phyloP scores from a whole-genome alignment of 1,139 yeast species.

The Yamadazyma membranifaciens region DNA sequence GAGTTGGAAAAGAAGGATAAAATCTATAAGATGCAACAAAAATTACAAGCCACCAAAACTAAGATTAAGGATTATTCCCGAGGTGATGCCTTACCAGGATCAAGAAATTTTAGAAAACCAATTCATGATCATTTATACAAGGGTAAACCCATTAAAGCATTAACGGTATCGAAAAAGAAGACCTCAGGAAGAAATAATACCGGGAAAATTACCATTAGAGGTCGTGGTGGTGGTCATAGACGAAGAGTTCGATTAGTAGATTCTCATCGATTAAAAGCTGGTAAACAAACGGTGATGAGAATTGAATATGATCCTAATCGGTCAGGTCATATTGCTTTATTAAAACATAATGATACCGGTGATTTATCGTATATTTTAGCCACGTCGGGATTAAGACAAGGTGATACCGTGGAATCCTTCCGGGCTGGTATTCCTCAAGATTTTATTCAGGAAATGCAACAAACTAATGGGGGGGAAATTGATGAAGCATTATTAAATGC shows the following conservation, averaged over 20 bases:
- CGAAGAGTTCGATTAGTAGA: conserved; percentile 84
- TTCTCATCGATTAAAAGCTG: conserved; percentile 62
- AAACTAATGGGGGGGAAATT: conserved; percentile 65
- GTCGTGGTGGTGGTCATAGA: conserved; percentile 96
- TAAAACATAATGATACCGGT: conserved; percentile 63
- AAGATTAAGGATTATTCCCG: conserved; percentile 76
- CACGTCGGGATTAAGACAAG: conserved; percentile 88
- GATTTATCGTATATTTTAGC: conserved; percentile 81
- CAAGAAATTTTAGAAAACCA: conserved; percentile 88
- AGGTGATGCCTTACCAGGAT: conserved; percentile 71
- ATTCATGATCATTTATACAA: conserved; percentile 83
- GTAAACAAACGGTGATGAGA: conserved; percentile 77
- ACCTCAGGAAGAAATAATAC: conserved; percentile 88
- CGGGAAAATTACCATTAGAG: conserved; percentile 88
- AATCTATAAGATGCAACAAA: conserved; percentile 68
- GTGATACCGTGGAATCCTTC: conserved; percentile 87
- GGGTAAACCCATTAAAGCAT: conserved; percentile 74
- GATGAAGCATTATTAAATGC: conserved; percentile 92
- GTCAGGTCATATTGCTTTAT: conserved; percentile 87
- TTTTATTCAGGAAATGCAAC: conserved; percentile 66
- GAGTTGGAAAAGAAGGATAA: conserved; percentile 80
- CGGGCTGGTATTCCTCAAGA: conserved; percentile 84
- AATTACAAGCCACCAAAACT: conserved; percentile 67
- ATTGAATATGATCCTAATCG: conserved; percentile 97
- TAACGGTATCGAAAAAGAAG: conserved; percentile 72